Evolutionary conservation across 2,329 filamentous ascomycete species (phyloP).

Genomic region (Seiridium unicorne): DNA sequence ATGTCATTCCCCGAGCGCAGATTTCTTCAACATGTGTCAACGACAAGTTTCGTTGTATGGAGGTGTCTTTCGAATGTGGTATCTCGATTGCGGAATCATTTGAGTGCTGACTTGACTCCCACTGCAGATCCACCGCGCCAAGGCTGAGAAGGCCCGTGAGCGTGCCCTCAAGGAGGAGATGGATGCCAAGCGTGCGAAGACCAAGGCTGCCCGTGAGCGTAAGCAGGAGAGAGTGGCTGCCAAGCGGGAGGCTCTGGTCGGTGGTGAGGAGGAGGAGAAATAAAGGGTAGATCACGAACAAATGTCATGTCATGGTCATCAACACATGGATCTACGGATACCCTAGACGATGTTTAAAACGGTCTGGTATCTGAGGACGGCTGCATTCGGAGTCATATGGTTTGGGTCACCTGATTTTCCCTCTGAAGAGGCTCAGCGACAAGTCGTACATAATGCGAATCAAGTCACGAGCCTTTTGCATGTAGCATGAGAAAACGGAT

Average conservation of each 20-base stretch:
- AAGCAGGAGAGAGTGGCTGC: slow-evolving; percentile 86
- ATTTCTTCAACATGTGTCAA: too few species aligned
- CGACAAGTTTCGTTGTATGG: too few species aligned
- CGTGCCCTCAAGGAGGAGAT: slow-evolving; percentile 97
- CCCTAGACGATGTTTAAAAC: slow-evolving; percentile 32
- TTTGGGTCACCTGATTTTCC: slow-evolving; percentile 45
- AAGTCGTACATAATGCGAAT: slow-evolving; percentile 13
- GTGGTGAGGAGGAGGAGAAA: slow-evolving; percentile 63
- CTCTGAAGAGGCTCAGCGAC: slow-evolving; percentile 15
- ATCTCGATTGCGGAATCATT: neutral
- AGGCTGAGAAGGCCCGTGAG: slow-evolving; percentile 99
- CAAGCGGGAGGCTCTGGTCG: slow-evolving; percentile 86
- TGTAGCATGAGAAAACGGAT: slow-evolving; percentile 9
- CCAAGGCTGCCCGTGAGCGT: slow-evolving; percentile 99
- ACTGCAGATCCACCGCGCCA: slow-evolving; percentile 95
- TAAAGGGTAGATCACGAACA: slow-evolving; percentile 34
- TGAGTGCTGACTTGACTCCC: slow-evolving; percentile 10
- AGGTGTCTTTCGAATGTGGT: neutral
- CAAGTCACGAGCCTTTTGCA: slow-evolving; percentile 11
- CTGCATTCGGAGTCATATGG: slow-evolving; percentile 60
- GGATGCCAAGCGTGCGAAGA: slow-evolving; percentile 99
- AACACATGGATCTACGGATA: slow-evolving; percentile 34
- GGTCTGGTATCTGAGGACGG: slow-evolving; percentile 35
- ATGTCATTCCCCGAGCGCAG: slow-evolving; percentile 48
- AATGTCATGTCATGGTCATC: slow-evolving; percentile 13